phyloP scores from a whole-genome alignment of 345 rosid genomes.

The Acer saccharum region DNA sequence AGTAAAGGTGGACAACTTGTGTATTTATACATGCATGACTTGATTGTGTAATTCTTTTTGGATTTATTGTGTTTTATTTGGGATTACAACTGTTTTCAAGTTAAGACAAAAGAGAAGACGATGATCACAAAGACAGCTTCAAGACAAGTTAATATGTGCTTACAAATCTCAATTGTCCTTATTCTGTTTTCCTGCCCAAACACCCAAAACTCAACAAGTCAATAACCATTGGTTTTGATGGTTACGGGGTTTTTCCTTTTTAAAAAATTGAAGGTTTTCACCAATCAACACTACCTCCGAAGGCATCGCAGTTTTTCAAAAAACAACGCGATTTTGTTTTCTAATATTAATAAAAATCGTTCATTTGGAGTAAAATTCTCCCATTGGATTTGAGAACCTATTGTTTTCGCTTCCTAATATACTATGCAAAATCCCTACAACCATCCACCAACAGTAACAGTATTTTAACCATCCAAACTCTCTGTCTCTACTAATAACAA shows the following conservation, averaged over 20 bases:
- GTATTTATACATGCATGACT: constrained; percentile 8
- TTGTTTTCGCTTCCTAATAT: too few relatives aligned
- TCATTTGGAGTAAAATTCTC: too few relatives aligned
- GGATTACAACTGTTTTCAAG: constrained; percentile 13
- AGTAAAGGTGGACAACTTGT: not conserved
- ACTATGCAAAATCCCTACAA: too few relatives aligned
- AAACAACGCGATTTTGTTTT: too few relatives aligned
- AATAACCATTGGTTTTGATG: not conserved
- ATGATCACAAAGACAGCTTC: constrained; percentile 19
- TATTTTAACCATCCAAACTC: not conserved
- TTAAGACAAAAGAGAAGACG: constrained; percentile 21
- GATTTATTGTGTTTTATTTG: constrained; percentile 17
- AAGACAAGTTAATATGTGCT: constrained; percentile 11
- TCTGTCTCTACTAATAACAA: not conserved
- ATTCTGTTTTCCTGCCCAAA: constrained; percentile 10
- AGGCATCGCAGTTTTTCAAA: too few relatives aligned
- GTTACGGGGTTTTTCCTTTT: not conserved
- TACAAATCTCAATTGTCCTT: constrained; percentile 18
- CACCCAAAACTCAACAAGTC: not conserved
- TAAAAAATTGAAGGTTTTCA: too few relatives aligned
- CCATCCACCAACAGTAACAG: too few relatives aligned
- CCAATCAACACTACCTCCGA: not conserved
- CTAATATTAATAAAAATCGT: too few relatives aligned
- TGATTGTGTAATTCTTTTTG: constrained; percentile 18
- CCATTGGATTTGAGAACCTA: too few relatives aligned